phyloP scores from a whole-genome alignment of 768 basidiomycete genomes.

The Mycena indigotica region DNA sequence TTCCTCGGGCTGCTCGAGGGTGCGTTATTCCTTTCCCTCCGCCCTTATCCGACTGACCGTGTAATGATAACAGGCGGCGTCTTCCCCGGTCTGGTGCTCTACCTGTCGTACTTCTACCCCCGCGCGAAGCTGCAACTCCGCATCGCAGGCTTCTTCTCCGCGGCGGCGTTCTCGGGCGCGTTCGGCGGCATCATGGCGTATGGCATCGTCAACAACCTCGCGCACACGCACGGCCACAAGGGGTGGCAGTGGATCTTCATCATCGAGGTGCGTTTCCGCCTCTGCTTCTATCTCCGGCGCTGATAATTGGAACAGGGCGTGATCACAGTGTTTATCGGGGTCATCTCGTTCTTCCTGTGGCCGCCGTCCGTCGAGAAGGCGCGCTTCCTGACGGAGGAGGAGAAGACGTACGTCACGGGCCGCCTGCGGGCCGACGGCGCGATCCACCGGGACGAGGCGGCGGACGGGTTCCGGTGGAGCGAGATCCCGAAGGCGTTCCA shows the following conservation, averaged over 20 bases:
- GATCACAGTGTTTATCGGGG: constrained; percentile 63
- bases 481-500: constrained; percentile 53
- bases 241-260: constrained; percentile 77
- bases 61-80: too few relatives aligned
- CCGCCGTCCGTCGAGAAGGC: constrained; percentile 46
- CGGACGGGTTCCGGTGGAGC: constrained; percentile 55
- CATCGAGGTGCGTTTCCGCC: constrained; percentile 33
- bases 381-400: constrained; percentile 53
- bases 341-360: constrained; percentile 50
- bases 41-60: too few relatives aligned
- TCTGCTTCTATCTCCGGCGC: background rate
- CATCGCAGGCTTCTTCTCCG: constrained; percentile 52
- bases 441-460: constrained; percentile 31
- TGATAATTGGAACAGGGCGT: constrained; percentile 48
- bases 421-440: constrained; percentile 45
- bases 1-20: constrained; percentile 55
- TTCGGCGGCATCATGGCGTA: constrained; percentile 71
- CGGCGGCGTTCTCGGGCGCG: constrained; percentile 61
- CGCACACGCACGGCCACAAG: constrained; percentile 51
- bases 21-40: too few relatives aligned
- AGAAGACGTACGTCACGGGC: constrained; percentile 48
- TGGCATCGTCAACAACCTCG: constrained; percentile 60
- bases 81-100: constrained; percentile 58
- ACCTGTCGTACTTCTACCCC: constrained; percentile 59
- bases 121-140: constrained; percentile 52